A percentile compares a stretch with the other conserved stretches of the same genome.
phyloP scores from a whole-genome alignment of 768 basidiomycete genomes.

The Russula ochroleuca region DNA sequence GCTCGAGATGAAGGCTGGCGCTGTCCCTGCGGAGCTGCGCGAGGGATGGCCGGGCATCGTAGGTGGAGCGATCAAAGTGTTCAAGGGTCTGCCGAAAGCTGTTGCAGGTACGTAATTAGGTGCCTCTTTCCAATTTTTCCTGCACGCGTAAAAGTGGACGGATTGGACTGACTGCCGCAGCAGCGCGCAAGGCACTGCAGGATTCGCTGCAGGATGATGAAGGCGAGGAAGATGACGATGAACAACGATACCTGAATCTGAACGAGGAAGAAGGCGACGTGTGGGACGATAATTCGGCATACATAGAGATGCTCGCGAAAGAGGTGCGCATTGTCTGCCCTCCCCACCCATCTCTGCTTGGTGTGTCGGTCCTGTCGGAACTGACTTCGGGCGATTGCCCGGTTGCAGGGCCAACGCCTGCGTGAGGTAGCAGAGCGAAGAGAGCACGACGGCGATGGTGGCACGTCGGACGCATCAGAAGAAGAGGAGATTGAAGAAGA shows the following conservation, averaged over 20 bases:
- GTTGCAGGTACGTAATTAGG: constrained; percentile 51
- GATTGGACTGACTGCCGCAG: constrained; percentile 2
- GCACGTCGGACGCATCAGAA: constrained; percentile 36
- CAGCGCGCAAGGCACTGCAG: constrained; percentile 60
- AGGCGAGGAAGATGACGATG: constrained; percentile 32
- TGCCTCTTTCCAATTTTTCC: background rate
- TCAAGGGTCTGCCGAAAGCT: constrained; percentile 75
- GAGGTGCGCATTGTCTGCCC: constrained; percentile 47
- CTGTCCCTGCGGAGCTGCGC: constrained; percentile 54
- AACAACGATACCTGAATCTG: constrained; percentile 53
- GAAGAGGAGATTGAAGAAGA: constrained; percentile 72
- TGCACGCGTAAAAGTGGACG: background rate
- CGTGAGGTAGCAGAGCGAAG: constrained; percentile 54
- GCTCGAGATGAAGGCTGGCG: constrained; percentile 59
- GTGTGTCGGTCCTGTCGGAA: too few relatives aligned
- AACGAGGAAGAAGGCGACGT: constrained; percentile 80
- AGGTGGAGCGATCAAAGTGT: constrained; percentile 62
- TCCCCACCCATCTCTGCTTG: constrained; percentile 5
- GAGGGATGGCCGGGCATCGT: constrained; percentile 77
- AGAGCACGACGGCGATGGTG: constrained; percentile 25
- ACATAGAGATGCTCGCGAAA: constrained; percentile 79
- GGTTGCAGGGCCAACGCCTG: constrained; percentile 61
- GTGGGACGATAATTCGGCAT: constrained; percentile 86
- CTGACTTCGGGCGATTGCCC: background rate
- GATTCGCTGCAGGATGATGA: constrained; percentile 36